Evolutionary conservation across 371 early-diverging fungal species (phyloP).

Genomic region (Mortierella sp.): DNA sequence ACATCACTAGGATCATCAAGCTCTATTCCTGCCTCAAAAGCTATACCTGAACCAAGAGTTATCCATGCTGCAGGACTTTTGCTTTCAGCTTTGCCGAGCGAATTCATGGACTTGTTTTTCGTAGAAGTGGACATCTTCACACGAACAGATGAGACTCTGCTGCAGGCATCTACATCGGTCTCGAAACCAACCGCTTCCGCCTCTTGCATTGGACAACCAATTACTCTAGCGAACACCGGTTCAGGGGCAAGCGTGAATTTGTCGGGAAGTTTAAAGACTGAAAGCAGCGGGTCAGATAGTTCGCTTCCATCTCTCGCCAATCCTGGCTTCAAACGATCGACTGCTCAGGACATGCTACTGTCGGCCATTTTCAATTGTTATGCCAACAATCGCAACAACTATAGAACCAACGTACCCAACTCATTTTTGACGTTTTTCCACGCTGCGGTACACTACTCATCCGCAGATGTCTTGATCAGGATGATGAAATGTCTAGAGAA

Average conservation of each 20-base stretch:
- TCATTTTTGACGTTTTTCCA: slow-evolving; percentile 74
- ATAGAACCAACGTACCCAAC: slow-evolving; percentile 70
- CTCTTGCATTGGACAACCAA: slow-evolving; percentile 5
- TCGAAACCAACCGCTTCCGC: slow-evolving; percentile 10
- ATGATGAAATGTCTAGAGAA: slow-evolving; percentile 45
- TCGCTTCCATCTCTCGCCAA: not conserved
- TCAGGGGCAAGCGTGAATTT: not conserved
- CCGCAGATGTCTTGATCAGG: slow-evolving; percentile 63
- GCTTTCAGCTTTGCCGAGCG: slow-evolving; percentile 36
- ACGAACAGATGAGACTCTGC: slow-evolving; percentile 38
- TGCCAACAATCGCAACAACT: slow-evolving; percentile 72
- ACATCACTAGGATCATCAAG: slow-evolving; percentile 10
- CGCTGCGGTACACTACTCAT: slow-evolving; percentile 72
- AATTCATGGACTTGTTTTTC: slow-evolving; percentile 46
- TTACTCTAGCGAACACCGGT: not conserved
- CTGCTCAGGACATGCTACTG: slow-evolving; percentile 49
- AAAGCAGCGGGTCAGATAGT: not conserved
- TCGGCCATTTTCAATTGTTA: slow-evolving; percentile 70
- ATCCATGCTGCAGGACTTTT: slow-evolving; percentile 52
- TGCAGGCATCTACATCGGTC: slow-evolving; percentile 39
- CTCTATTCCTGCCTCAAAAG: slow-evolving; percentile 16
- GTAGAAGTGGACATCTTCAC: slow-evolving; percentile 43
- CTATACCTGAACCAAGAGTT: slow-evolving; percentile 43
- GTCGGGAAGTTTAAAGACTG: slow-evolving; percentile 11
- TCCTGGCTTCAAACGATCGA: slow-evolving; percentile 15